Conservation (phyloP, 805 yeast species). For the Pichia californica region DNA sequence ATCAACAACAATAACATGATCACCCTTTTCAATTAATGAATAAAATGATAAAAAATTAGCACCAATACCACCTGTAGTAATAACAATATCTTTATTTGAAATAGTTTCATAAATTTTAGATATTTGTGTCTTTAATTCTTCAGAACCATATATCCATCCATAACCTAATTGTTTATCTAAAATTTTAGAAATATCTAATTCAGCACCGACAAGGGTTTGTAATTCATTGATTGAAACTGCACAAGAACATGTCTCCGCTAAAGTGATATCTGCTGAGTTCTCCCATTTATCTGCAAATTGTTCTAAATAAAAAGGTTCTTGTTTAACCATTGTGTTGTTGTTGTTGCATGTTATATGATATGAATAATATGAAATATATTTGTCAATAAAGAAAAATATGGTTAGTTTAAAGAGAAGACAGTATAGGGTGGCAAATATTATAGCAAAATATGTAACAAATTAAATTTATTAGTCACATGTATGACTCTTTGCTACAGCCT, state of each 20-base stretch:
- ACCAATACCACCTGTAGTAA: conserved; percentile 52
- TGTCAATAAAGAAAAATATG: too few relatives aligned
- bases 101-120: conserved; percentile 31
- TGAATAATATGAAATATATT: too few relatives aligned
- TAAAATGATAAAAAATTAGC: conserved; percentile 44
- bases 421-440: too few relatives aligned
- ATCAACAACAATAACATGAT: conserved; percentile 41
- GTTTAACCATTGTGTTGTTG: too few relatives aligned
- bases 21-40: conserved; percentile 37
- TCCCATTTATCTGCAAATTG: conserved; percentile 50
- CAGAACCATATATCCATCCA: conserved; percentile 42
- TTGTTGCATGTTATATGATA: too few relatives aligned
- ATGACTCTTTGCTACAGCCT: too few relatives aligned
- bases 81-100: conserved; percentile 34
- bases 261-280: conserved; percentile 31
- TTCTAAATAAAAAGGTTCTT: conserved; percentile 44
- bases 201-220: conserved; percentile 24
- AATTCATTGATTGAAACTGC: conserved; percentile 38
- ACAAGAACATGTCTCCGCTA: conserved; percentile 49
- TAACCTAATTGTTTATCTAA: conserved; percentile 32
- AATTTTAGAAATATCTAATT: conserved; percentile 22
- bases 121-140: conserved; percentile 31
- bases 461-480: too few relatives aligned
- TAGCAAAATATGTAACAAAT: too few relatives aligned
- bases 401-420: too few relatives aligned